Conservation (phyloP, 1,139 yeast genomes). For the Debaryomyces sp. region DNA sequence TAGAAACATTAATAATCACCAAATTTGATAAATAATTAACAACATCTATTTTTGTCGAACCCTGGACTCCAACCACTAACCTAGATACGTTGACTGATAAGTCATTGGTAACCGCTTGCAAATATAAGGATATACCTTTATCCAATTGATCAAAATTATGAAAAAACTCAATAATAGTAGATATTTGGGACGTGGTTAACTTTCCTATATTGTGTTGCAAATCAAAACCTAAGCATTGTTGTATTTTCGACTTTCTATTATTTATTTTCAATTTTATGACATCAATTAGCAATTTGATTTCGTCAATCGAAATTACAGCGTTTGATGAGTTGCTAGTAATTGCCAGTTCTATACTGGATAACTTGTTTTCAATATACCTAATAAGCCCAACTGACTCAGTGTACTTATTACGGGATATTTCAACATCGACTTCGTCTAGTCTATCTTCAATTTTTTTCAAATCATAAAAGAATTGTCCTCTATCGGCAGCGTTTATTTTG, state of each 20-base stretch:
- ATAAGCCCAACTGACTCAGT: conserved; percentile 57
- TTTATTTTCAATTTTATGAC: conserved; percentile 44
- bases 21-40: conserved; percentile 48
- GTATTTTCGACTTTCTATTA: conserved; percentile 39
- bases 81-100: conserved; percentile 38
- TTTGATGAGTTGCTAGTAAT: conserved; percentile 9
- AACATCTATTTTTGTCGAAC: conserved; percentile 48
- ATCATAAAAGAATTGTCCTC: conserved; percentile 39
- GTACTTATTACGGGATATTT: conserved; percentile 63
- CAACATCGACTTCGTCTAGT: conserved; percentile 68
- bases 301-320: conserved; percentile 23
- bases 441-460: conserved; percentile 61
- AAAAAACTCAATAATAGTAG: conserved; percentile 37
- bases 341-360: conserved; percentile 27
- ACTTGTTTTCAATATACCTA: conserved; percentile 42
- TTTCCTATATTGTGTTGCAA: conserved; percentile 38
- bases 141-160: conserved; percentile 41
- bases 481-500: conserved; percentile 17
- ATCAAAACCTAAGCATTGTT: conserved; percentile 42
- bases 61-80: conserved; percentile 46
- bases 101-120: conserved; percentile 39
- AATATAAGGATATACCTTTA: conserved; percentile 40
- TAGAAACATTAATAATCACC: conserved; percentile 43
- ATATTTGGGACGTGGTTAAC: conserved; percentile 35
- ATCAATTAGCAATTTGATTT: conserved; percentile 42